phyloP scores from a whole-genome alignment of 164 flowering plant genomes.

The Saururus chinensis region DNA sequence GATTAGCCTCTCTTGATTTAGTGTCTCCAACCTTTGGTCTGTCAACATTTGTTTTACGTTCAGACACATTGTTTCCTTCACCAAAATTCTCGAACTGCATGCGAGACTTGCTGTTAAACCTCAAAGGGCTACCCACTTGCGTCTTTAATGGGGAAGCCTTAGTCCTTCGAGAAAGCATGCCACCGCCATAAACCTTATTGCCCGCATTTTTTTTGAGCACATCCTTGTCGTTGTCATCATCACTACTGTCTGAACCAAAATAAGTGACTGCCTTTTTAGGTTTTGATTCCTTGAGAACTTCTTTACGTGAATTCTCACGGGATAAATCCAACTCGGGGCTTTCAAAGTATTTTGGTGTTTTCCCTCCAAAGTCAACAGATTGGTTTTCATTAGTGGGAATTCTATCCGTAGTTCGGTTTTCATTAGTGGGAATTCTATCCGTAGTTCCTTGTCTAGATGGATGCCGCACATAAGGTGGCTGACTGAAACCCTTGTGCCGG shows the following conservation, averaged over 20 bases:
- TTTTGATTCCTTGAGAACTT: slow-evolving; percentile 10
- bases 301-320: slow-evolving; percentile 7
- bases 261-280: slow-evolving; percentile 1
- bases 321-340: slow-evolving; percentile 9
- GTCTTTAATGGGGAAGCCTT: slow-evolving; percentile 24
- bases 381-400: slow-evolving; percentile 12
- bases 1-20: not conserved
- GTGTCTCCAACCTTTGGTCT: not conserved
- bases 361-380: slow-evolving; percentile 5
- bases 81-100: not conserved
- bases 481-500: slow-evolving; percentile 43
- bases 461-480: slow-evolving; percentile 35
- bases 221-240: slow-evolving; percentile 8
- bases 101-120: slow-evolving; percentile 1
- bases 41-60: not conserved
- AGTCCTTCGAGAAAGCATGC: slow-evolving; percentile 46
- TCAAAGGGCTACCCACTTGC: slow-evolving; percentile 8
- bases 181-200: slow-evolving; percentile 11
- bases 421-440: slow-evolving; percentile 9
- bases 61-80: slow-evolving; percentile 16
- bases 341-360: slow-evolving; percentile 9
- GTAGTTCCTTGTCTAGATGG: slow-evolving; percentile 10
- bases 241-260: slow-evolving; percentile 8
- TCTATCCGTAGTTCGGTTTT: not conserved
- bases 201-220: not conserved